Percentiles rank a stretch among this genome's conserved stretches.
These are phyloP conservation scores for Nakaseomyces delphensis DNA, from an alignment of 1,139 yeast species.

Conservation along the genomic window DNA sequence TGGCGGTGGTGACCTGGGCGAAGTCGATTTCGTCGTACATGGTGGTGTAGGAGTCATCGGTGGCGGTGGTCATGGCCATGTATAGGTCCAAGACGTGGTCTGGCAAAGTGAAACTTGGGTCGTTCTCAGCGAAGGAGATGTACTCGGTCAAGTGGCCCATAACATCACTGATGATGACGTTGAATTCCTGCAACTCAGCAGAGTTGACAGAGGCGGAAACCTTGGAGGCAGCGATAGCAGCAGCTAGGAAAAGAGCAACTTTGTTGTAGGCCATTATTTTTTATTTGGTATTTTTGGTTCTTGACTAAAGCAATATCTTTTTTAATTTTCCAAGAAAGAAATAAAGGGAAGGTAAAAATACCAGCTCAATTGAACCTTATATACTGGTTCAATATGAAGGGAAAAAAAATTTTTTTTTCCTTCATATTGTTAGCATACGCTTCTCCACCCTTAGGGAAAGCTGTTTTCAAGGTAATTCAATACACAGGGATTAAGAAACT, in stretches of 20 bases:
- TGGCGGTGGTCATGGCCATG: slow-evolving; percentile 34
- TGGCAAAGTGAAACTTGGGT: slow-evolving; percentile 25
- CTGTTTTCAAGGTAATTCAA: no score
- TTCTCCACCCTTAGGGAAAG: not conserved
- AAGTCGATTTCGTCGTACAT: slow-evolving; percentile 13
- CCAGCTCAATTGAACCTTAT: not conserved
- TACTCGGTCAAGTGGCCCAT: slow-evolving; percentile 17
- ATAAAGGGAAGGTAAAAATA: not conserved
- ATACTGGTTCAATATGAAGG: not conserved
- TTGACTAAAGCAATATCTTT: no score
- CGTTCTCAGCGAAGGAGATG: slow-evolving; percentile 17
- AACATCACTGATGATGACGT: slow-evolving; percentile 19
- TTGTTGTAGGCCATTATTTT: slow-evolving; percentile 11
- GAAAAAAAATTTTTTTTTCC: not conserved
- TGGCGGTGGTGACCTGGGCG: slow-evolving; percentile 28
- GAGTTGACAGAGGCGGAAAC: slow-evolving; percentile 11
- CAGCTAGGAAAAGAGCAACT: slow-evolving; percentile 14
- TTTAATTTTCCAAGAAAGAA: not conserved
- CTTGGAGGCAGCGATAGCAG: slow-evolving; percentile 12
- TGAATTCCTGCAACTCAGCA: slow-evolving; percentile 17
- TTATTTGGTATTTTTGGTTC: not conserved
- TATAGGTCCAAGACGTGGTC: slow-evolving; percentile 32
- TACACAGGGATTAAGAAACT: no score
- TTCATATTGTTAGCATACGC: not conserved
- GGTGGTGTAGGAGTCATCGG: slow-evolving; percentile 29